Evolutionary conservation across 2,329 filamentous ascomycete genomes (phyloP).

Genomic region (Cryoendolithus antarcticus): DNA sequence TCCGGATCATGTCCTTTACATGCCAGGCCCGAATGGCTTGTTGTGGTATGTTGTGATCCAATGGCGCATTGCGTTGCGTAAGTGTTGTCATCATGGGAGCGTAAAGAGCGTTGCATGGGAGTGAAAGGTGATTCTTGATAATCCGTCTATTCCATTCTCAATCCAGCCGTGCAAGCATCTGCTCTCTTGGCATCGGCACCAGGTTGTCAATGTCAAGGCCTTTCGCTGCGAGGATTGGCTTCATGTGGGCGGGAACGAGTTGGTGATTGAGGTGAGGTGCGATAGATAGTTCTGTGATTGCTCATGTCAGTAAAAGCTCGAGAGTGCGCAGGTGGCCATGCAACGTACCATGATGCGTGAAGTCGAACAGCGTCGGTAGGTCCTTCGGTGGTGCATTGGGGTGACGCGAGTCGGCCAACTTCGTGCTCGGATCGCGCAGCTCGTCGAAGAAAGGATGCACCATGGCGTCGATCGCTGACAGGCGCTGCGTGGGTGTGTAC

Average conservation of each 20-base stretch:
- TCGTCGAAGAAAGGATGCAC: constrained; percentile 98
- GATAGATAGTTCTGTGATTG: constrained; percentile 76
- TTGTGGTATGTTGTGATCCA: too few species aligned
- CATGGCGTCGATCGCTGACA: constrained; percentile 92
- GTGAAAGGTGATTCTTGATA: too few species aligned
- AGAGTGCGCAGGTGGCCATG: constrained; percentile 7
- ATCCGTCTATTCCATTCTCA: constrained; percentile 30
- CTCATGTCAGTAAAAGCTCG: constrained; percentile 3
- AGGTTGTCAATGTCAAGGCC: constrained; percentile 88
- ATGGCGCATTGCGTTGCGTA: too few species aligned
- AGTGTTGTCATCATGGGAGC: too few species aligned
- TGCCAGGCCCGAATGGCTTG: too few species aligned
- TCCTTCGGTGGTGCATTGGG: constrained; percentile 68
- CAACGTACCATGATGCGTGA: constrained; percentile 74
- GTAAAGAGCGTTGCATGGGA: too few species aligned
- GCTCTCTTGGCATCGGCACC: constrained; percentile 77
- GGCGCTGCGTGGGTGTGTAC: constrained; percentile 91
- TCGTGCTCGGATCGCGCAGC: constrained; percentile 78
- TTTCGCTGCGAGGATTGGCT: constrained; percentile 57
- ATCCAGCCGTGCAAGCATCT: constrained; percentile 96
- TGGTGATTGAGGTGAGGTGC: constrained; percentile 74
- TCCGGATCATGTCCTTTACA: too few species aligned
- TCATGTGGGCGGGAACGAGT: constrained; percentile 75
- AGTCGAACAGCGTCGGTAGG: constrained; percentile 81
- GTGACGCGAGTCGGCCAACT: constrained; percentile 87